A percentile compares a stretch with the other conserved stretches of the same genome.
These are phyloP conservation scores for Spathaspora sp. DNA, from an alignment of 1,139 yeast species.

Conservation along the genomic window DNA sequence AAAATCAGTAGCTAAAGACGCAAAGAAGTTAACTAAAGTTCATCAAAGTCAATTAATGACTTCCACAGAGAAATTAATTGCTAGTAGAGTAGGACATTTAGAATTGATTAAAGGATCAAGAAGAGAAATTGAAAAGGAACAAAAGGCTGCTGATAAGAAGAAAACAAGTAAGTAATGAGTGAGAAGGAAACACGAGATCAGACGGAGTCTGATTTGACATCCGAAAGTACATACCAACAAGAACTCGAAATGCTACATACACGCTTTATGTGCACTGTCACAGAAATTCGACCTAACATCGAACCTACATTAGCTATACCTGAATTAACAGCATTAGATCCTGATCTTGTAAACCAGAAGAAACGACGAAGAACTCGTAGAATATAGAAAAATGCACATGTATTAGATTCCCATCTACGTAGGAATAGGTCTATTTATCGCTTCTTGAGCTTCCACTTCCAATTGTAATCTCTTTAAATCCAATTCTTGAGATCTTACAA, in stretches of 20 bases:
- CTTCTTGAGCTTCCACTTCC: constrained; percentile 64
- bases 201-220: no score
- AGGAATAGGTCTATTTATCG: constrained; percentile 51
- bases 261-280: not conserved
- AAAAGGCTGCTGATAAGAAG: constrained; percentile 29
- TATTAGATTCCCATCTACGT: constrained; percentile 20
- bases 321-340: constrained; percentile 31
- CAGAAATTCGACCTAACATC: not conserved
- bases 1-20: constrained; percentile 49
- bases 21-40: constrained; percentile 54
- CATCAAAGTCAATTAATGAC: constrained; percentile 67
- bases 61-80: constrained; percentile 80
- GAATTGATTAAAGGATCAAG: constrained; percentile 92
- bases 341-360: constrained; percentile 25
- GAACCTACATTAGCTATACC: constrained; percentile 17
- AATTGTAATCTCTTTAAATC: constrained; percentile 50
- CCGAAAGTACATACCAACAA: not conserved
- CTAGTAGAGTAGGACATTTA: constrained; percentile 92
- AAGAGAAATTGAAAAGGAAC: constrained; percentile 67
- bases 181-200: no score
- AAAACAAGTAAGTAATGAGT: constrained; percentile 13
- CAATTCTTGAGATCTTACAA: constrained; percentile 54
- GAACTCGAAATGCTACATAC: not conserved
- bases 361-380: constrained; percentile 18
- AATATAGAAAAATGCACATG: constrained; percentile 4